phyloP scores from a whole-genome alignment of 257 asterid genomes.

The Ligustrum vulgare region DNA sequence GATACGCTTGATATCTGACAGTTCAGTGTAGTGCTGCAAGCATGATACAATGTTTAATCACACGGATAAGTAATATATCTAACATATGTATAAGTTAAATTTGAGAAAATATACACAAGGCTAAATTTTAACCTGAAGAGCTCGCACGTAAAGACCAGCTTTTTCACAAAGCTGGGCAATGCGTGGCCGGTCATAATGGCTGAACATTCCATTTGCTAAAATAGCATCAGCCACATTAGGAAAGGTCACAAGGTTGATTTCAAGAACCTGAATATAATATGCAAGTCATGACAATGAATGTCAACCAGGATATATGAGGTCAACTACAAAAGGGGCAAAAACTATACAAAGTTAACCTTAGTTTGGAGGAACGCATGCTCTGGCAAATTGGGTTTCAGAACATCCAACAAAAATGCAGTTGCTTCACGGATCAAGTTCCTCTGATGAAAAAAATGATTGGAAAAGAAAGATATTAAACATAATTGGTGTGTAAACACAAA shows the following conservation, averaged over 20 bases:
- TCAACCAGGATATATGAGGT: too few species aligned
- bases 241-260: conserved; percentile 50
- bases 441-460: conserved; percentile 37
- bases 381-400: conserved; percentile 80
- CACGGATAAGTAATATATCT: too few species aligned
- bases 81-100: too few species aligned
- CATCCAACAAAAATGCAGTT: conserved; percentile 41
- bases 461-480: not conserved
- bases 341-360: conserved; percentile 45
- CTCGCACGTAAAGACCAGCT: too few species aligned
- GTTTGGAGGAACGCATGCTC: conserved; percentile 92
- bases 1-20: conserved; percentile 88
- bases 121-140: conserved; percentile 64
- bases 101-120: too few species aligned
- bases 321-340: too few species aligned
- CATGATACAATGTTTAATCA: conserved; percentile 1
- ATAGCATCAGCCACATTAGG: too few species aligned
- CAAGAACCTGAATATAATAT: conserved; percentile 45
- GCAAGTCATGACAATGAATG: too few species aligned
- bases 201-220: conserved; percentile 97
- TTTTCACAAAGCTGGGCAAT: conserved; percentile 52
- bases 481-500: too few species aligned
- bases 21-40: conserved; percentile 80
- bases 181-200: conserved; percentile 99
- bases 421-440: conserved; percentile 98